Percentiles rank a stretch among this genome's conserved stretches.
phyloP scores from a whole-genome alignment of 192 early-diverging fungal genomes.

The Linnemannia schmuckeri region DNA sequence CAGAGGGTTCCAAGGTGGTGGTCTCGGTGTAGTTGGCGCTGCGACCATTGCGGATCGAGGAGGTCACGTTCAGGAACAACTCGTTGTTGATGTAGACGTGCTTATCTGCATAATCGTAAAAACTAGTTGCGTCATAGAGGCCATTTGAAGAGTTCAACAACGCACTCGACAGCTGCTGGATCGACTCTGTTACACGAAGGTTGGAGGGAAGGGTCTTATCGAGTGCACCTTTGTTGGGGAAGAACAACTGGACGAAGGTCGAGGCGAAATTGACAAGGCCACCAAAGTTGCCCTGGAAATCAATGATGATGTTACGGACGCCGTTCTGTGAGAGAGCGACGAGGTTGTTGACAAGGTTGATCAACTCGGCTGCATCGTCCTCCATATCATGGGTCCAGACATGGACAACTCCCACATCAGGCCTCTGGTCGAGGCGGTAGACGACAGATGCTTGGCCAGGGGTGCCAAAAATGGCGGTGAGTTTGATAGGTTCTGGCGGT shows the following conservation, averaged over 20 bases:
- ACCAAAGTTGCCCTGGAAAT: conserved; percentile 26
- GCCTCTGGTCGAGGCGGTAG: conserved; percentile 12
- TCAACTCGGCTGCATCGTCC: background rate
- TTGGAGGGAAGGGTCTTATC: conserved; percentile 10
- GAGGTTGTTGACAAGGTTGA: background rate
- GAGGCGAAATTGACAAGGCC: conserved; percentile 23
- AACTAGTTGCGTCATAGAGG: conserved; percentile 9
- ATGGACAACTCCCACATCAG: conserved; percentile 30
- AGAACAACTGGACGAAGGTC: conserved; percentile 13
- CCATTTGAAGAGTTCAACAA: background rate
- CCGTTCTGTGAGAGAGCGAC: background rate
- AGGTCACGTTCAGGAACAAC: background rate
- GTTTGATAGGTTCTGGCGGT: background rate
- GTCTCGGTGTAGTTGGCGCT: background rate
- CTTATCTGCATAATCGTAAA: background rate
- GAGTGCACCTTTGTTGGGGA: conserved; percentile 1
- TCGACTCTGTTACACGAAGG: background rate
- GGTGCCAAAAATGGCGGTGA: conserved; percentile 11
- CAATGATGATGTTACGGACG: conserved; percentile 26
- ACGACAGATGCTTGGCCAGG: background rate
- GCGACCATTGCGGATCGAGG: conserved; percentile 9
- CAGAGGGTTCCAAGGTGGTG: background rate
- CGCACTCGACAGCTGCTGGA: background rate
- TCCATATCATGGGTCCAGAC: conserved; percentile 9
- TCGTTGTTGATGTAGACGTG: background rate